Percentiles rank a stretch among this genome's conserved stretches.
Conservation (phyloP, 78 protist genomes). For the Protostelium mycophagum region DNA sequence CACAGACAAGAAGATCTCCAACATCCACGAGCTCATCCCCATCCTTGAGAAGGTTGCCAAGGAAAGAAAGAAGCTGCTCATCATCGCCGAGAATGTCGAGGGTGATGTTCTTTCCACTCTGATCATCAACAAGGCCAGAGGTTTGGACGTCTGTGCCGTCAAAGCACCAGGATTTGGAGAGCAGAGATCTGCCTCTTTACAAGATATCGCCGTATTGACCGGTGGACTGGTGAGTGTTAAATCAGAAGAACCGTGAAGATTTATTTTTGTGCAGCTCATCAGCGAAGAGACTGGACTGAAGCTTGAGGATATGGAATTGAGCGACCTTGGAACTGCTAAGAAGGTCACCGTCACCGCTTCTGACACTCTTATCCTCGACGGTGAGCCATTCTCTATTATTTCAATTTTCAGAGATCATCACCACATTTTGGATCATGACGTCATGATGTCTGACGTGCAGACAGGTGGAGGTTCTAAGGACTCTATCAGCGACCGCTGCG, state of each 20-base stretch:
- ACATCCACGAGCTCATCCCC: slow-evolving; percentile 74
- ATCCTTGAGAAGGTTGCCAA: slow-evolving; percentile 79
- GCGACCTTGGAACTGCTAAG: slow-evolving; percentile 83
- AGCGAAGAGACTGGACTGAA: slow-evolving; percentile 65
- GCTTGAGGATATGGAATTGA: slow-evolving; percentile 52
- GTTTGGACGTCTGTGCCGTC: slow-evolving; percentile 87
- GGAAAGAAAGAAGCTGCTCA: slow-evolving; percentile 72
- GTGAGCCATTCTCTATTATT: too few species aligned
- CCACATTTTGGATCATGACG: too few species aligned
- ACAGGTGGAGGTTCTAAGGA: slow-evolving; percentile 91
- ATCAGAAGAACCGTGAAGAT: not conserved
- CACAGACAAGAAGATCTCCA: slow-evolving; percentile 70
- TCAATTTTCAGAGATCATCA: too few species aligned
- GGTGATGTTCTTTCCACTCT: slow-evolving; percentile 92
- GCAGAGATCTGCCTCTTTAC: slow-evolving; percentile 85
- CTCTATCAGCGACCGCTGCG: slow-evolving; percentile 85
- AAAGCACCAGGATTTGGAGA: slow-evolving; percentile 99
- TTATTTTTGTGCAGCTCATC: slow-evolving; percentile 27
- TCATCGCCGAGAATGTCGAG: slow-evolving; percentile 95
- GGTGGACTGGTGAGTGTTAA: slow-evolving; percentile 76
- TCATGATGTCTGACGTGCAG: too few species aligned
- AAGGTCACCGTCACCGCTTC: slow-evolving; percentile 83
- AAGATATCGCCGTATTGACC: slow-evolving; percentile 96
- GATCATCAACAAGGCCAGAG: slow-evolving; percentile 89
- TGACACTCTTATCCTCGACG: slow-evolving; percentile 89